Conservation (phyloP, 2,329 filamentous ascomycete species). For the Aureobasidium sp. region DNA sequence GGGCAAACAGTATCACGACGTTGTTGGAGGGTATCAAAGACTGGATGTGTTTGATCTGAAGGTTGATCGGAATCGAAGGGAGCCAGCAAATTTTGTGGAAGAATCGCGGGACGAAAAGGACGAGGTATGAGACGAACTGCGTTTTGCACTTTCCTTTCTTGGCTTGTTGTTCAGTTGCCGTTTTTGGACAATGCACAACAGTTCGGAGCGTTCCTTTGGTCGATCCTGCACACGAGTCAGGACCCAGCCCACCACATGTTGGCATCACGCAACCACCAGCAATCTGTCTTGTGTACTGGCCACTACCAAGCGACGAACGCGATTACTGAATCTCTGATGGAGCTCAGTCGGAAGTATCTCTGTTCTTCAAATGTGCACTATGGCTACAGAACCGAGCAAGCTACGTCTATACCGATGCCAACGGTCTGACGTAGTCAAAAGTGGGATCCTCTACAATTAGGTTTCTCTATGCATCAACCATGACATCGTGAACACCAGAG, state of each 20-base stretch:
- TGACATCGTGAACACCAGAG: neutral
- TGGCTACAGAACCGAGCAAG: neutral
- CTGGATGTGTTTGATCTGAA: conserved; percentile 46
- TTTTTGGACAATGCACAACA: neutral
- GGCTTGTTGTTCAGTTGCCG: neutral
- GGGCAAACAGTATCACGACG: conserved; percentile 49
- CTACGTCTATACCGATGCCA: neutral
- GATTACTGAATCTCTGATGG: neutral
- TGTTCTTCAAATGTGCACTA: neutral
- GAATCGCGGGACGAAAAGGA: neutral
- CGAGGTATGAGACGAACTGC: neutral
- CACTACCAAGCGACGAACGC: neutral
- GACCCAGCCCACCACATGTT: neutral
- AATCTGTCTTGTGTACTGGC: neutral
- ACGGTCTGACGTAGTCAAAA: neutral
- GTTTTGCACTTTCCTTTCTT: neutral
- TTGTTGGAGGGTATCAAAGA: conserved; percentile 48
- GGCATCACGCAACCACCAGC: neutral
- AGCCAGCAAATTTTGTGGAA: conserved; percentile 26
- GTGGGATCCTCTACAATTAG: neutral
- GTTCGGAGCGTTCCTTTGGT: neutral
- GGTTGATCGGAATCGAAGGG: conserved; percentile 35
- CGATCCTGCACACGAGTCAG: neutral
- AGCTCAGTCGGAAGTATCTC: neutral
- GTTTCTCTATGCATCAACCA: neutral